Evolutionary conservation across 441 rosid species (phyloP), one percentile per base, ranked within the genome.

Genomic region (Daphne laureola): DNA sequence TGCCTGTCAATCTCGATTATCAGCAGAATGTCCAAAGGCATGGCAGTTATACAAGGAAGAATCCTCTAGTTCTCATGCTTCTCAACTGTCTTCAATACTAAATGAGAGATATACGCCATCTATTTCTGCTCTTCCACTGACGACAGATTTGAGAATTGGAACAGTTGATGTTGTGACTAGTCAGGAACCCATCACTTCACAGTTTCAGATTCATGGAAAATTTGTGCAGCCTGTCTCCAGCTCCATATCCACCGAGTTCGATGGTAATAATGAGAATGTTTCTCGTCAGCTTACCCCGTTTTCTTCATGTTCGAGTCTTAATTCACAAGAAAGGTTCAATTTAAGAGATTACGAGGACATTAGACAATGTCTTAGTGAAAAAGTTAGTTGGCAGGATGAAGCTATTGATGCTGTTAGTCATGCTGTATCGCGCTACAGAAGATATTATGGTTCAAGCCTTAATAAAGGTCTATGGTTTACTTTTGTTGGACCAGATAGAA

Each of bases 401-500:
- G 96, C 88, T 31, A 70, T 82, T 53, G 51, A 40, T 45, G 49
- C 74, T 18, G 70, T 91, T 17, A 70, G 83, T 25, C 57, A 70
- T 68, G 78, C 74, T 14, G 54, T 80, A 23, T 51, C 74, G 41
- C 64, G 75, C 58, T 55, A 59, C 21, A 61, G 59, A 50, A 67
- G 64, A 41, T 35, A 4, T 42, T 14, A 2, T 1, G 59, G 62
- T 51, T 31, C 66, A 15, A 51, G 46, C 45, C 44, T 68, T 49
- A 67, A 73, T 68, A 65, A 78, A 56, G 82, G 73, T 63, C 59
- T 79, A 49, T 91, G 93, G 91, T 64, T 91, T 14, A 74, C 78
- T 65, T 80, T 91, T 72, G 78, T 86, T 50, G 98, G 98, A 58
- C 87, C 87, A 4, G 95, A 91, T 53, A 66, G 58, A 57, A 68